These are phyloP conservation scores for Lactarius hengduanensis DNA, from an alignment of 768 basidiomycete genomes.

Conservation along the genomic window DNA sequence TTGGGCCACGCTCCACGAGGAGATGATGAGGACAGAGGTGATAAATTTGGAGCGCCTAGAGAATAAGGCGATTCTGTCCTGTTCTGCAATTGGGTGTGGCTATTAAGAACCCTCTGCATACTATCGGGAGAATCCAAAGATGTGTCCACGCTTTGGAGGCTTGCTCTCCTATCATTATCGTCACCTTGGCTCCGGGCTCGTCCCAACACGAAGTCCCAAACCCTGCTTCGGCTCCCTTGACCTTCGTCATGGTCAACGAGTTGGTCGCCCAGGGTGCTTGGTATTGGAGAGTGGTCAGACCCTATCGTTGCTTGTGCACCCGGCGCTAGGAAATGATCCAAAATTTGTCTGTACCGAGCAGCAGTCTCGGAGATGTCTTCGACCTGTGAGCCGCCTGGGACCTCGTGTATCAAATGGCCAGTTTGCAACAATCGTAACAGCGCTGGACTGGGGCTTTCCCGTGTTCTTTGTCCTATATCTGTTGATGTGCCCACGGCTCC, in stretches of 20 bases:
- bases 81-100: background rate
- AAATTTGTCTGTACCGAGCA: background rate
- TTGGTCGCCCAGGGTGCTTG: background rate
- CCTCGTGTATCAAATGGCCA: background rate
- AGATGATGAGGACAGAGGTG: slow-evolving; percentile 11
- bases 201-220: background rate
- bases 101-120: background rate
- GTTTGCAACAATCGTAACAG: background rate
- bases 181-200: background rate
- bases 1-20: background rate
- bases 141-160: background rate
- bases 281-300: background rate
- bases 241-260: background rate
- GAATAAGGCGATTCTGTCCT: background rate
- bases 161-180: background rate
- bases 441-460: background rate
- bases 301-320: background rate
- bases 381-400: background rate
- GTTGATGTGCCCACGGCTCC: background rate
- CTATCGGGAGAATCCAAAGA: slow-evolving; percentile 1
- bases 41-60: background rate
- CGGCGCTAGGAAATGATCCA: background rate
- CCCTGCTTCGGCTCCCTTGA: background rate
- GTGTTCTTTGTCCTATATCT: background rate
- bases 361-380: background rate